Percentiles rank a stretch among this genome's conserved stretches.
phyloP scores from a whole-genome alignment of 805 yeast genomes.

The Yarrowia sp. region DNA sequence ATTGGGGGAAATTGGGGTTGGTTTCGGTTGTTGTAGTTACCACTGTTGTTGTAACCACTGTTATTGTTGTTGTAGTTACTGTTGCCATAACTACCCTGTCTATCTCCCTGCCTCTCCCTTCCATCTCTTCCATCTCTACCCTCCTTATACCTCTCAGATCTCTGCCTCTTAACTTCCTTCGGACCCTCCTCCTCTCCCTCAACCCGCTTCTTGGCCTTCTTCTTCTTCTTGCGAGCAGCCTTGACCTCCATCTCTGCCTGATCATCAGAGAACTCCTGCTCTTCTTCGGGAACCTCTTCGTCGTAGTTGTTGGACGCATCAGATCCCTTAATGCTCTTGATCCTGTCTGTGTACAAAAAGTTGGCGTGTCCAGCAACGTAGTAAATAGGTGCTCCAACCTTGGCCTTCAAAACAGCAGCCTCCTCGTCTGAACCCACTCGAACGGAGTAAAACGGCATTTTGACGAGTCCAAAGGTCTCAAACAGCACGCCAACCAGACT shows the following conservation, averaged over 20 bases:
- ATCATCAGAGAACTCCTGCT: slow-evolving; percentile 93
- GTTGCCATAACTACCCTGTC: not conserved
- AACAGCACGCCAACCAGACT: slow-evolving; percentile 69
- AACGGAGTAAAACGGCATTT: slow-evolving; percentile 76
- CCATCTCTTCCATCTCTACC: not conserved
- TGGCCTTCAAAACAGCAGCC: slow-evolving; percentile 45
- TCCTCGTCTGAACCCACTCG: slow-evolving; percentile 55
- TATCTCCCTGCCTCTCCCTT: too few relatives aligned
- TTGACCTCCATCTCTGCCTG: slow-evolving; percentile 77
- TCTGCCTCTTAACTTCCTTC: not conserved
- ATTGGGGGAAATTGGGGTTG: not conserved
- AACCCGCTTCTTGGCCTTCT: slow-evolving; percentile 43
- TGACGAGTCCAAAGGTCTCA: slow-evolving; percentile 87
- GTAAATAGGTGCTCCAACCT: slow-evolving; percentile 56
- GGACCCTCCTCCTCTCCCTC: slow-evolving; percentile 25
- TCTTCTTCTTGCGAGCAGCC: slow-evolving; percentile 58
- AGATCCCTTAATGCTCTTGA: slow-evolving; percentile 72
- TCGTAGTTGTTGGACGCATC: slow-evolving; percentile 95
- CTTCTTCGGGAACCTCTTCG: slow-evolving; percentile 89
- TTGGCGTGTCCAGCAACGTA: slow-evolving; percentile 80
- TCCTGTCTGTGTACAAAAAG: slow-evolving; percentile 69
- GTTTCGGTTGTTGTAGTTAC: not conserved
- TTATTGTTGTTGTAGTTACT: not conserved
- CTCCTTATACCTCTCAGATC: slow-evolving; percentile 7
- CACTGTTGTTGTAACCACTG: too few relatives aligned